Evolutionary conservation across 2,329 filamentous ascomycete species (phyloP), one percentile per base, ranked within the genome.

Genomic region (Neurospora sp.): DNA sequence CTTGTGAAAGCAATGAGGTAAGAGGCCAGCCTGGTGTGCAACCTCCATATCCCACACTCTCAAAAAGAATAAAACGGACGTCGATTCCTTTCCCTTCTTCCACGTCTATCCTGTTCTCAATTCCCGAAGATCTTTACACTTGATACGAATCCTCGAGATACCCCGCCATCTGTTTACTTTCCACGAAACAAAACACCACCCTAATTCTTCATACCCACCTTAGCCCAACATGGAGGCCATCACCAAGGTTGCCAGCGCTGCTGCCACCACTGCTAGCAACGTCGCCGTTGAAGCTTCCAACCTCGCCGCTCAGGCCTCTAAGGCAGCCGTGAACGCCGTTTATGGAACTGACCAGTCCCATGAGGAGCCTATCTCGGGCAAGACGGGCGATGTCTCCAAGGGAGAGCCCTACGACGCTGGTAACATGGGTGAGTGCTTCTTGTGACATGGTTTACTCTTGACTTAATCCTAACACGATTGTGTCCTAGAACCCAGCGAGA

Each of bases 351-450:
- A 71, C 70, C 74, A 79, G 37, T 69, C 77, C 33, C 76, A 78
- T 66, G 77, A 81, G 66, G 92, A 96, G 81, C 92, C 92, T 19
- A 79, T 93, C 65, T 91, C 91, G 23, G 92, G 92, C 28, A 82
- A 87, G 68, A 82, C 85, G 70, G 92, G 92, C 46, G 82, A 90
- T 77, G 90, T 91, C 4, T 84, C 85, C 33, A 84, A 83, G 62
- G 87, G 86, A 12, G 89, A 95, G 78, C 92, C 92, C 0, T 96
- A 89, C 75, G 92, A 96, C 77, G 88, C 88, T 70, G 92, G 92
- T 67, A 96, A 96, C 78, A 81, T 87, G n/a, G 84, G 87, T 82
- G 85, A 11, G 8, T 52, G 33, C 41, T 65, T 38, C n/a, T 23
- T 8, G 19, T 66, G 67, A 19, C 70, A 4, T 41, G 8, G 52